These are phyloP conservation scores for Solanum hybrid DNA, from an alignment of 305 asterid species.

Conservation along the genomic window DNA sequence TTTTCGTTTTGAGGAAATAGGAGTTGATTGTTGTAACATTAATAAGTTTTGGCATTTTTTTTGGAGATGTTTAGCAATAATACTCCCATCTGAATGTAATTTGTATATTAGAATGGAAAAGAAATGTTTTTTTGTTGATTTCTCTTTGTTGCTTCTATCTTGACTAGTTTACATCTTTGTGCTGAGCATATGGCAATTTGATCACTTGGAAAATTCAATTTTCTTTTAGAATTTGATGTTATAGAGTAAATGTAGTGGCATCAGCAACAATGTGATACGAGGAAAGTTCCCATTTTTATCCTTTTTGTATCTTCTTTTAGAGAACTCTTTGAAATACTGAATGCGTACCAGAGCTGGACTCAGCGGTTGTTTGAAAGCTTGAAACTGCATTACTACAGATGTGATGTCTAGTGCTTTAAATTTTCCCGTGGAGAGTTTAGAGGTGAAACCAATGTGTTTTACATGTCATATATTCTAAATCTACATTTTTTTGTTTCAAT, in stretches of 20 bases:
- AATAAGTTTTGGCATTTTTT: not conserved
- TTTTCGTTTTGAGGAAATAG: not conserved
- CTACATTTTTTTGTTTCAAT: not conserved
- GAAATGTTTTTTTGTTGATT: not conserved
- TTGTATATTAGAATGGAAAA: conserved; percentile 1
- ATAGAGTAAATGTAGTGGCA: not conserved
- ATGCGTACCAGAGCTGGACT: not conserved
- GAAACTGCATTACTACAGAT: not conserved
- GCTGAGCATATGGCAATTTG: not conserved
- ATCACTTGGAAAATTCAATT: not conserved
- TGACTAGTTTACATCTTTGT: not conserved
- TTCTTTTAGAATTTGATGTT: not conserved
- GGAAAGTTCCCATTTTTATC: not conserved
- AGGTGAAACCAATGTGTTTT: not conserved
- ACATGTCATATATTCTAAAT: not conserved
- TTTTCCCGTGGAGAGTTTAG: not conserved
- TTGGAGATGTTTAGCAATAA: conserved; percentile 1
- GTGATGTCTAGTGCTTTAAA: not conserved
- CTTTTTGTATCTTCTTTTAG: not conserved
- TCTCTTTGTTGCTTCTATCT: not conserved
- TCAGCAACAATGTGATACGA: not conserved
- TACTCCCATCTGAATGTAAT: not conserved
- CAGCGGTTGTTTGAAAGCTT: not conserved
- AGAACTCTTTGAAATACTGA: not conserved
- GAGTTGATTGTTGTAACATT: not conserved